Evolutionary conservation across 2,329 filamentous ascomycete species (phyloP).

Genomic region (Penicillium oxalicum): DNA sequence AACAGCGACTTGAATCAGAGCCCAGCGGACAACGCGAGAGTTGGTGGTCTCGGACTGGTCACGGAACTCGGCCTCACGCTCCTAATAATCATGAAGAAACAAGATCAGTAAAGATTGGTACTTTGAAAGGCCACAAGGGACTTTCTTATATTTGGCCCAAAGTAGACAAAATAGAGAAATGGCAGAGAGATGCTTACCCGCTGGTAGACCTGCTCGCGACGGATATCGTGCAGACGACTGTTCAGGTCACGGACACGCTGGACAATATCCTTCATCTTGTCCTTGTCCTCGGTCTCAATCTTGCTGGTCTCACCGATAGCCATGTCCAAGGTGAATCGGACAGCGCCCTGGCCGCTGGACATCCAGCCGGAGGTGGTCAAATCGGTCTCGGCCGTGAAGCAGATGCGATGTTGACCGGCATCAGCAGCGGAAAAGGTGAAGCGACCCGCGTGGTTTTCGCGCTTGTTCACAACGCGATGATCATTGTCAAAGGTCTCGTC

Average conservation of each 20-base stretch:
- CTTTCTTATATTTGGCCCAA: not conserved
- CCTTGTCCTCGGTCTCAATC: constrained; percentile 90
- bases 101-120: not conserved
- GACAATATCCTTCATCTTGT: constrained; percentile 84
- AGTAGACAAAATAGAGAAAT: not conserved
- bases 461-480: constrained; percentile 89
- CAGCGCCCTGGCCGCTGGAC: constrained; percentile 63
- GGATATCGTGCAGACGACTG: constrained; percentile 76
- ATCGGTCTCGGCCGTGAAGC: constrained; percentile 78
- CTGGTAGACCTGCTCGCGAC: constrained; percentile 94
- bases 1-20: constrained; percentile 78
- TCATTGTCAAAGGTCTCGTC: constrained; percentile 97
- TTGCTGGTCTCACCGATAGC: constrained; percentile 90
- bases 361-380: constrained; percentile 67
- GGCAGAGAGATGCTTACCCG: constrained; percentile 52
- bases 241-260: constrained; percentile 86
- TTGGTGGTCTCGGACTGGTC: constrained; percentile 96
- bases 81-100: constrained; percentile 46
- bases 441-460: constrained; percentile 66
- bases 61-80: constrained; percentile 95
- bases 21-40: constrained; percentile 86
- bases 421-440: constrained; percentile 96
- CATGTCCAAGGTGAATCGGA: constrained; percentile 81
- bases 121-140: not conserved
- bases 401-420: constrained; percentile 90